These are phyloP conservation scores for Dendrocalamus sinicus DNA, from an alignment of 176 grass and related monocot genomes.

Conservation along the genomic window DNA sequence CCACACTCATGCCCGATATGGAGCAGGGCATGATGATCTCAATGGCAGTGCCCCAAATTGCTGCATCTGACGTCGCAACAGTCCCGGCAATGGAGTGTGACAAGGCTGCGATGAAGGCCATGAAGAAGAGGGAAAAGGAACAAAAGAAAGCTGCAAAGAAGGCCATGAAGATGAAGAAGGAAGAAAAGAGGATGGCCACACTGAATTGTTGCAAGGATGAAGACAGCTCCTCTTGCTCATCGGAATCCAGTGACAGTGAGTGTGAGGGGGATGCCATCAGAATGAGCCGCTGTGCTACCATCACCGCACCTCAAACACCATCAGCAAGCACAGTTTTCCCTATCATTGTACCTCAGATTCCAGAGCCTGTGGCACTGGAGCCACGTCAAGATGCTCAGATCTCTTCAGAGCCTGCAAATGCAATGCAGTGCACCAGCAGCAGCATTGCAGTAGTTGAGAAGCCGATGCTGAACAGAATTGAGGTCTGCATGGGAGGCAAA, in stretches of 20 bases:
- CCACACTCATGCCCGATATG: neutral
- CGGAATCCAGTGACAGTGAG: conserved; percentile 60
- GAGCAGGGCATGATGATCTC: neutral
- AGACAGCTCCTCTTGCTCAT: conserved; percentile 60
- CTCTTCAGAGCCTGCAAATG: neutral
- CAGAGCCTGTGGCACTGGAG: neutral
- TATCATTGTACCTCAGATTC: conserved; percentile 41
- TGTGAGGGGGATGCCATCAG: conserved; percentile 35
- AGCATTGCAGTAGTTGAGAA: conserved; percentile 12
- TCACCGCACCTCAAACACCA: neutral
- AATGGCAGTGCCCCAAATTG: neutral
- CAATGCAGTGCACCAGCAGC: neutral
- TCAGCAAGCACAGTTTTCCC: neutral
- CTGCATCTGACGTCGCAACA: neutral
- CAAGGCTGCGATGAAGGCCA: conserved; percentile 49
- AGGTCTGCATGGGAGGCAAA: conserved; percentile 90
- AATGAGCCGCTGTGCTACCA: conserved; percentile 46
- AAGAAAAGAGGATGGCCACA: conserved; percentile 42
- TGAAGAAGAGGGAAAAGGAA: conserved; percentile 67
- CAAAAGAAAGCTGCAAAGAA: conserved; percentile 63
- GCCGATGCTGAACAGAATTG: conserved; percentile 38
- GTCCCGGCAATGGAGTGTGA: neutral
- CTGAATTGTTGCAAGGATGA: conserved; percentile 41
- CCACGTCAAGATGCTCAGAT: neutral
- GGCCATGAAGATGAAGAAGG: conserved; percentile 56